Conservation (phyloP, 2,329 filamentous ascomycete species). For the Neocucurbitaria cava region DNA sequence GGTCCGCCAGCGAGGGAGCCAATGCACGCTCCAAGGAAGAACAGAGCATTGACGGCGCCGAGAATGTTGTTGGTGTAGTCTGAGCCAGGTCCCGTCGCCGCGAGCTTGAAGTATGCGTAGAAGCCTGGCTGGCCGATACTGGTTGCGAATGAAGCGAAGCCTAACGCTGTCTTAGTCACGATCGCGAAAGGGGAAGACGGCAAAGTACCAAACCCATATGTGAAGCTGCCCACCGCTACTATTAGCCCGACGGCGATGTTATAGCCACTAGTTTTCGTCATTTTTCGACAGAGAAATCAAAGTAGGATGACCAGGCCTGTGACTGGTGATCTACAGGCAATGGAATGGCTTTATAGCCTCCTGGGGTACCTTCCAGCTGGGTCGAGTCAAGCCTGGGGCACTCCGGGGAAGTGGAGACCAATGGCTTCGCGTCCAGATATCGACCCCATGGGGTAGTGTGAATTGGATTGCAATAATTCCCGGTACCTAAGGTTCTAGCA, state of each 20-base stretch:
- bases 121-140: conserved; percentile 31
- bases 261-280: conserved; percentile 32
- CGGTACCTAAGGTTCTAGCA: neutral
- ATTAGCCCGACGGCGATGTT: conserved; percentile 34
- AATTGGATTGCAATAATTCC: neutral
- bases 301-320: neutral
- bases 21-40: conserved; percentile 21
- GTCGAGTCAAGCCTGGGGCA: neutral
- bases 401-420: conserved; percentile 8
- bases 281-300: conserved; percentile 1
- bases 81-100: conserved; percentile 17
- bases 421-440: neutral
- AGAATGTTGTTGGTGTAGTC: conserved; percentile 27
- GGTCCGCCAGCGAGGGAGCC: conserved; percentile 10
- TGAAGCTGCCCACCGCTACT: conserved; percentile 31
- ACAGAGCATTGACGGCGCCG: conserved; percentile 21
- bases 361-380: conserved; percentile 1
- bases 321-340: neutral
- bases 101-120: conserved; percentile 27
- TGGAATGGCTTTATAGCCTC: neutral
- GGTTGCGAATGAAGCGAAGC: conserved; percentile 33
- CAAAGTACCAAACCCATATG: conserved; percentile 31
- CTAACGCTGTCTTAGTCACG: conserved; percentile 6
- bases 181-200: neutral
- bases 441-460: conserved; percentile 4